phyloP scores from a whole-genome alignment of 1,139 yeast genomes.

The Yamadazyma atmosphaerica region DNA sequence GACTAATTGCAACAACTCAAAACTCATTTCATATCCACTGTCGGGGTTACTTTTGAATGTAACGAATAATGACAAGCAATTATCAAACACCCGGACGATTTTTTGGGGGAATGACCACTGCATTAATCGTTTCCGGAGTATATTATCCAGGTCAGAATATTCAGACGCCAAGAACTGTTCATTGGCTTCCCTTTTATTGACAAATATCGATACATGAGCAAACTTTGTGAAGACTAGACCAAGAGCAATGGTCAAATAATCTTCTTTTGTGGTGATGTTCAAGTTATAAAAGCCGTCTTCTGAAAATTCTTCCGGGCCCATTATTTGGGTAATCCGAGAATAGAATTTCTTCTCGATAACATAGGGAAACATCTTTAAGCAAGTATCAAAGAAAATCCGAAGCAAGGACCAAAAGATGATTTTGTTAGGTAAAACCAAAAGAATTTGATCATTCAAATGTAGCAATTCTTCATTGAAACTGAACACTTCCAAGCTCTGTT shows the following conservation, averaged over 20 bases:
- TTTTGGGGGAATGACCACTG: constrained; percentile 28
- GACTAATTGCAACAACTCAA: constrained; percentile 7
- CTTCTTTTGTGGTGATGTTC: constrained; percentile 19
- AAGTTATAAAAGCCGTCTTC: constrained; percentile 14
- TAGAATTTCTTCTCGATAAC: not conserved
- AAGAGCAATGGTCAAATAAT: constrained; percentile 23
- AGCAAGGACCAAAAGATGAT: constrained; percentile 28
- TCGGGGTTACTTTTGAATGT: not conserved
- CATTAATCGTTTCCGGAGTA: constrained; percentile 2
- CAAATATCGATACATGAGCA: constrained; percentile 22
- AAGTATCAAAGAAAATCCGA: constrained; percentile 27
- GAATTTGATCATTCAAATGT: constrained; percentile 26
- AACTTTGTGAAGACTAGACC: constrained; percentile 22
- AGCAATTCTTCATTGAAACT: constrained; percentile 9
- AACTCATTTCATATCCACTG: constrained; percentile 1
- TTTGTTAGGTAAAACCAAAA: constrained; percentile 30
- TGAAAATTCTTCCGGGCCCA: constrained; percentile 27
- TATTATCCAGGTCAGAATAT: not conserved
- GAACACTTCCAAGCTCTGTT: not conserved
- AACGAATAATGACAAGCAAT: constrained; percentile 15
- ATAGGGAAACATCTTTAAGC: not conserved
- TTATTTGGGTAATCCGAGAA: constrained; percentile 16
- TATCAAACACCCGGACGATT: constrained; percentile 27
- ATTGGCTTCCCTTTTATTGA: constrained; percentile 14
- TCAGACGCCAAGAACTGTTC: constrained; percentile 6